These are phyloP conservation scores for Lithospermum erythrorhizon DNA, from an alignment of 257 asterid genomes.

Conservation along the genomic window DNA sequence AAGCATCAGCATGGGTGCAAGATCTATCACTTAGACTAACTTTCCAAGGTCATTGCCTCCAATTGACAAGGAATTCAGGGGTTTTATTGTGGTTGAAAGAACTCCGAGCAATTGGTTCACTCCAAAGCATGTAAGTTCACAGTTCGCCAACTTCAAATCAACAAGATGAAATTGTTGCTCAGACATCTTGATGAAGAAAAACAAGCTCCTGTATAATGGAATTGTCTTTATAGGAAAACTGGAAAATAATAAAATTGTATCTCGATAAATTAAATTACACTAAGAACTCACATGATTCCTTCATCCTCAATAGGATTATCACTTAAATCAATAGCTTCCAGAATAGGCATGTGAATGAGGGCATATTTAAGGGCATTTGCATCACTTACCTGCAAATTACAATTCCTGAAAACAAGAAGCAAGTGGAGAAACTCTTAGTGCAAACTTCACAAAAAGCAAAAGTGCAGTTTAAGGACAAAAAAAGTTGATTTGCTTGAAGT, in stretches of 20 bases:
- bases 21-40: constrained; percentile 24
- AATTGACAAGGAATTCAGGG: constrained; percentile 56
- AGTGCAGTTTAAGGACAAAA: not conserved
- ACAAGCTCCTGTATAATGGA: constrained; percentile 45
- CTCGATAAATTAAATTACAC: not conserved
- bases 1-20: not conserved
- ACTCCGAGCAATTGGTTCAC: constrained; percentile 49
- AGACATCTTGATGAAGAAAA: constrained; percentile 43
- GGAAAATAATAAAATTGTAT: not conserved
- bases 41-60: constrained; percentile 82
- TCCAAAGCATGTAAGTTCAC: constrained; percentile 55
- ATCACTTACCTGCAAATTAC: constrained; percentile 50
- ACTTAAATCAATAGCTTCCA: constrained; percentile 81
- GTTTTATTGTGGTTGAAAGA: constrained; percentile 56
- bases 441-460: not conserved
- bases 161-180: constrained; percentile 33
- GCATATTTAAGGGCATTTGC: constrained; percentile 51
- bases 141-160: constrained; percentile 71
- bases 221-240: not conserved
- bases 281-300: constrained; percentile 50
- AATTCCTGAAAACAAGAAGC: constrained; percentile 41
- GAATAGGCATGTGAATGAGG: constrained; percentile 58
- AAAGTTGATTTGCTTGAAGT: not conserved
- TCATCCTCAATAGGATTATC: constrained; percentile 62
- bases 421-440: constrained; percentile 4